These are phyloP conservation scores for Thelonectria rubi DNA, from an alignment of 2,329 filamentous ascomycete species.

Conservation along the genomic window DNA sequence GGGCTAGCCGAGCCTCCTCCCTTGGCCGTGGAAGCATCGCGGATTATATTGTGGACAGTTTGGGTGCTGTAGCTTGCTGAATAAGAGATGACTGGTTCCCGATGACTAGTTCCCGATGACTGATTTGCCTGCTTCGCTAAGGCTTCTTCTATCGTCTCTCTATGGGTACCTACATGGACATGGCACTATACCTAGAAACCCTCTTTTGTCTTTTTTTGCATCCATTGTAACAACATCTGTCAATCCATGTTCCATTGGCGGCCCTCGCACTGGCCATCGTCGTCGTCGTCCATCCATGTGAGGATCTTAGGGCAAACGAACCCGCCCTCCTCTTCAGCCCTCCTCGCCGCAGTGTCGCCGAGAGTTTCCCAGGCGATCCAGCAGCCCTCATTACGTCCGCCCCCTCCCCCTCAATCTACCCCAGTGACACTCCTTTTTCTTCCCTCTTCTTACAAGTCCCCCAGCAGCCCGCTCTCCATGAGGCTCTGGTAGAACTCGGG, in stretches of 20 bases:
- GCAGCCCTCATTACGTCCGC: neutral
- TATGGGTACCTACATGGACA: constrained; percentile 3
- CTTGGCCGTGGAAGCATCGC: neutral
- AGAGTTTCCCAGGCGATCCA: neutral
- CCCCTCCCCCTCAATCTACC: neutral
- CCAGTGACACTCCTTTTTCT: constrained; percentile 11
- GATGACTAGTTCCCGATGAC: neutral
- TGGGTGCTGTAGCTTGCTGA: neutral
- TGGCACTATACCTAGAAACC: constrained; percentile 13
- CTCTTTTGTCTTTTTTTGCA: constrained; percentile 9
- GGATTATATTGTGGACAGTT: neutral
- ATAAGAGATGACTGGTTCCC: too few relatives aligned
- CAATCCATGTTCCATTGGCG: constrained; percentile 29
- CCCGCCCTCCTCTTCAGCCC: constrained; percentile 25
- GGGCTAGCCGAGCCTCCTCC: too few relatives aligned
- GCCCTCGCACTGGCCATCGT: neutral
- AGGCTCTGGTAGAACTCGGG: constrained; percentile 90
- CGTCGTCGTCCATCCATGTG: constrained; percentile 28
- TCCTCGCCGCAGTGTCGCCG: constrained; percentile 7
- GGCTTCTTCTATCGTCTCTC: constrained; percentile 19
- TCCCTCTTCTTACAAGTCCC: constrained; percentile 52
- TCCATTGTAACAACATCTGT: constrained; percentile 27
- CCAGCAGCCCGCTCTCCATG: constrained; percentile 88
- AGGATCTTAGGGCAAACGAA: constrained; percentile 24
- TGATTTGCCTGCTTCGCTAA: constrained; percentile 9